These are phyloP conservation scores for Amylostereum areolatum DNA, from an alignment of 1,284 basidiomycete species.

Conservation along the genomic window DNA sequence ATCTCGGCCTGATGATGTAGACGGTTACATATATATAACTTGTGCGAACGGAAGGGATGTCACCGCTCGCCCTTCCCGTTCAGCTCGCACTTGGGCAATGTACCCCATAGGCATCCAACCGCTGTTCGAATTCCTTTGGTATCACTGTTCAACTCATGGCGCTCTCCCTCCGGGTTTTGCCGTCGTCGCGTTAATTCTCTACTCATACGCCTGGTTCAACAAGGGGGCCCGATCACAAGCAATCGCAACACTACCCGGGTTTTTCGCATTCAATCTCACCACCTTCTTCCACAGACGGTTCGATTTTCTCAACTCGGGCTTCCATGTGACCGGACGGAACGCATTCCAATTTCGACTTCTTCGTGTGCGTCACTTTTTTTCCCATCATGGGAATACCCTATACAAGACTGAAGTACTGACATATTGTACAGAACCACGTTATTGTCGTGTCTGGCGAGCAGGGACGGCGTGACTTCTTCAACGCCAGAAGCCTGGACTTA, in stretches of 20 bases:
- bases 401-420: no score
- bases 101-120: no score
- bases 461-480: constrained; percentile 63
- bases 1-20: no score
- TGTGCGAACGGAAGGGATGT: no score
- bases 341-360: constrained; percentile 65
- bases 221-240: constrained; percentile 10
- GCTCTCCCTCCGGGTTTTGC: no score
- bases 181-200: no score
- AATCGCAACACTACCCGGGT: constrained; percentile 50
- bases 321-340: constrained; percentile 55
- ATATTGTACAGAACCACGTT: constrained; percentile 46
- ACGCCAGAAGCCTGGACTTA: constrained; percentile 60
- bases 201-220: no score
- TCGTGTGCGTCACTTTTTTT: constrained; percentile 34
- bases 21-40: no score
- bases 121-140: no score
- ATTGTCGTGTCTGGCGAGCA: constrained; percentile 67
- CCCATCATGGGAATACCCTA: constrained; percentile 4
- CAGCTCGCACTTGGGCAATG: no score
- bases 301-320: constrained; percentile 66
- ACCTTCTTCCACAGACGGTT: constrained; percentile 64
- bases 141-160: no score
- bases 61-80: no score
- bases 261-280: constrained; percentile 46